phyloP scores from a whole-genome alignment of 192 early-diverging fungal genomes.

The Podila horticola region DNA sequence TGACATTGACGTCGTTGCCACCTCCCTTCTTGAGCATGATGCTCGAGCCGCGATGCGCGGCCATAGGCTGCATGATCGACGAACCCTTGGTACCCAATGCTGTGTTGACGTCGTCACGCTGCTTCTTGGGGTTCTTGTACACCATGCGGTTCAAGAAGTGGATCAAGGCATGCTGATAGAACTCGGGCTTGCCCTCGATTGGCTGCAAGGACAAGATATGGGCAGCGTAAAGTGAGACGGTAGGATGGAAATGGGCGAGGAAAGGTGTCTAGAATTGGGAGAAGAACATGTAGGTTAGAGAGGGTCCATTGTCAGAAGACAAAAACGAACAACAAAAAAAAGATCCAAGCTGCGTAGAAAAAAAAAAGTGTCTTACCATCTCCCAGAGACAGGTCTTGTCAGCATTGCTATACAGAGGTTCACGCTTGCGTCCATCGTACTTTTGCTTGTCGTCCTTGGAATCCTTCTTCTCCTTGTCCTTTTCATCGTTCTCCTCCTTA shows the following conservation, averaged over 20 bases:
- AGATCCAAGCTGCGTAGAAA: not conserved
- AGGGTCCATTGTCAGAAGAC: not conserved
- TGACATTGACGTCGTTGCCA: conserved; percentile 71
- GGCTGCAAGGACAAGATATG: conserved; percentile 75
- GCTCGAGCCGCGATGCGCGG: conserved; percentile 58
- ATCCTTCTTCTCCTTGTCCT: conserved; percentile 29
- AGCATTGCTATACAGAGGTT: conserved; percentile 87
- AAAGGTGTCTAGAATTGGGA: conserved; percentile 64
- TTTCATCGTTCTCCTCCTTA: conserved; percentile 60
- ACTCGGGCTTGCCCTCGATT: conserved; percentile 76
- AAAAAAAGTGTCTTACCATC: conserved; percentile 66
- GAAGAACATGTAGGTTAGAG: not conserved
- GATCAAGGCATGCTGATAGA: conserved; percentile 89
- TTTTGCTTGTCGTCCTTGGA: conserved; percentile 11
- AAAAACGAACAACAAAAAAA: conserved; percentile 2
- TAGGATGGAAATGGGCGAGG: conserved; percentile 90
- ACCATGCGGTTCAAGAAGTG: conserved; percentile 97
- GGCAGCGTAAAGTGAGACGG: conserved; percentile 83
- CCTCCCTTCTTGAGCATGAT: conserved; percentile 75
- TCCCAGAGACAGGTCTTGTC: conserved; percentile 93
- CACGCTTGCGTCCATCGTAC: conserved; percentile 90
- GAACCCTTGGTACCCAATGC: conserved; percentile 68
- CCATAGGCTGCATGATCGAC: conserved; percentile 75
- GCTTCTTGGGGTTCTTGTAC: conserved; percentile 92
- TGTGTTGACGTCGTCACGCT: conserved; percentile 45